Percentiles rank a stretch among this genome's conserved stretches.
Evolutionary conservation across 2,329 filamentous ascomycete genomes (phyloP).

Genomic region (Geosmithia putterillii): DNA sequence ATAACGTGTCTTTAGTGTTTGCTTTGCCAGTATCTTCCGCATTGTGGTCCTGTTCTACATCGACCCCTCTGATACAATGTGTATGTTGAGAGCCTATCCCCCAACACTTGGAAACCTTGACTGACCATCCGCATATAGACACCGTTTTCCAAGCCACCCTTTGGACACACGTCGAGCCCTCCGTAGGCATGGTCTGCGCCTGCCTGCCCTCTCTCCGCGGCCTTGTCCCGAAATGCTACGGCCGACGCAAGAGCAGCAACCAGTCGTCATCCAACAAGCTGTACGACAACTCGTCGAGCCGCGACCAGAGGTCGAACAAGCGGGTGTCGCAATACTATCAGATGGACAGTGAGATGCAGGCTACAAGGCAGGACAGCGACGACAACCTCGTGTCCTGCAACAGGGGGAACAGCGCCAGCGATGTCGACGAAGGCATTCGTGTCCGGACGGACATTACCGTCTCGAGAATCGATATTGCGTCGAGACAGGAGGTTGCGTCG

Average conservation of each 20-base stretch:
- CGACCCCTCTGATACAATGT: not conserved
- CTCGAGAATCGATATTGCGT: not conserved
- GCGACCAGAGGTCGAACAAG: not conserved
- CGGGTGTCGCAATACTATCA: not conserved
- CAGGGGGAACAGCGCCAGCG: not conserved
- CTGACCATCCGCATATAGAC: not conserved
- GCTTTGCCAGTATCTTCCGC: not conserved
- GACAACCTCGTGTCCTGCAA: not conserved
- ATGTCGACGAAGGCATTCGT: not conserved
- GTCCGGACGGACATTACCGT: not conserved
- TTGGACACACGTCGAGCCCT: not conserved
- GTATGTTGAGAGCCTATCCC: not conserved
- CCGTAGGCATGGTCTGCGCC: not conserved
- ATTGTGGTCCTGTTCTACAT: not conserved
- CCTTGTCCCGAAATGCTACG: not conserved
- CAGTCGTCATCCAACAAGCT: not conserved
- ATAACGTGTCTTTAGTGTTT: not conserved
- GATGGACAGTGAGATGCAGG: not conserved
- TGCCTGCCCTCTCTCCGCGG: not conserved
- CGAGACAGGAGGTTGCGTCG: not conserved
- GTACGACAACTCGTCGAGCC: not conserved
- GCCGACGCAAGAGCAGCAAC: not conserved
- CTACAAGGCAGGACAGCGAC: not conserved
- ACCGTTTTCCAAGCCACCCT: not conserved
- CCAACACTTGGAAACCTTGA: not conserved